Evolutionary conservation across 2,329 filamentous ascomycete genomes (phyloP), one percentile per base, ranked within the genome.

Genomic region (Neoarthrinium moseri): DNA sequence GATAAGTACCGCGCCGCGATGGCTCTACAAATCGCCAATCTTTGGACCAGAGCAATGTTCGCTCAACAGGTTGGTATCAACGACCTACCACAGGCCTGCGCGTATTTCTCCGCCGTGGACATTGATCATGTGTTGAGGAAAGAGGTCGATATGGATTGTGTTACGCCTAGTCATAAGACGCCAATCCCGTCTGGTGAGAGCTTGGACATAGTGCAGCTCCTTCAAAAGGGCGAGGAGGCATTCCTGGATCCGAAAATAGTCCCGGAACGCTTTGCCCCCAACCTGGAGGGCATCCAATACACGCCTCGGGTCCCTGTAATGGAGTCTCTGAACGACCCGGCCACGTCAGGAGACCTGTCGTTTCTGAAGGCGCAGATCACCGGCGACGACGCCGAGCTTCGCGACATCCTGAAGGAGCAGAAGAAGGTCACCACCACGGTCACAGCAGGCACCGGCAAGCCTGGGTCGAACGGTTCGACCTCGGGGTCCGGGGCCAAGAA

Each of bases 41-140:
- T 99, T 17, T 99, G 94, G 94, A 99, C 95, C 0, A 80, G 94
- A 41, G 91, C 91, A 52, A 96, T 99, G 88, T 99, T 99, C 65
- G 83, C 88, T 1, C 91, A 99, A 67, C 94, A 99, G 68, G 89
- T 96, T 60, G 94, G 94, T 49, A 99, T 99, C 58, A 77, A 95
- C 53, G 94, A 99, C 60, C 78, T 99, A 8, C 94, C 95, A 1
- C 94, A 97, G 61, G 84, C 87, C 0, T 96, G 91, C 59, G 94
- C 94, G 7, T 99, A 91, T 68, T 99, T 99, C 69, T 95, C 89
- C 1, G 92, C 94, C 4, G 83, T 99, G 5, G 94, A 99, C 61
- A 89, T 99, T 54, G 94, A 99, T 61, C 85, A 90, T 57, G 91
- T 99, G 3, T 75, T 99, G n/a, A 82, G 94, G 42, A 99, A 99